Evolutionary conservation across 768 basidiomycete genomes (phyloP).

Genomic region (Strobilomyces dryophilus): DNA sequence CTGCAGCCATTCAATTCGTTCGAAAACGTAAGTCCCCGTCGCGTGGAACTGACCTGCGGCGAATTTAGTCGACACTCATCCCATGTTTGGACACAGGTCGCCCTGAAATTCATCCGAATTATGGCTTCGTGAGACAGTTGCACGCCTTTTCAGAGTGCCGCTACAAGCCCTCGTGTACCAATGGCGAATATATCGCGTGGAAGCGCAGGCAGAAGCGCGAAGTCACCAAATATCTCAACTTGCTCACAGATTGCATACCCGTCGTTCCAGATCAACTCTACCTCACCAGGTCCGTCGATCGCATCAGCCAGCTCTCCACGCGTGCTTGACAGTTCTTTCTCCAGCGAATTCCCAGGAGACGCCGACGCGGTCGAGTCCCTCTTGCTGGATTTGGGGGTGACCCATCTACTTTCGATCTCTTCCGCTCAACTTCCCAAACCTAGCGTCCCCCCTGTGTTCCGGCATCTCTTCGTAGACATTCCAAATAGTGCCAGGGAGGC

Average conservation of each 20-base stretch:
- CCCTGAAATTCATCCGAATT: conserved; percentile 38
- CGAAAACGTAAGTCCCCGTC: conserved; percentile 41
- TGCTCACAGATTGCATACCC: conserved; percentile 47
- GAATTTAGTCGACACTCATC: conserved; percentile 8
- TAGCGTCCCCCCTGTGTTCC: conserved; percentile 27
- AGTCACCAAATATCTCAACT: conserved; percentile 49
- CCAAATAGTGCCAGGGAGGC: conserved; percentile 35
- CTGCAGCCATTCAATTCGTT: conserved; percentile 46
- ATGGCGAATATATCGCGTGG: conserved; percentile 53
- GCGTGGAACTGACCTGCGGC: neutral
- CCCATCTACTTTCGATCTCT: conserved; percentile 51
- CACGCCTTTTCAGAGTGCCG: conserved; percentile 49
- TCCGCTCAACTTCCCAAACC: conserved; percentile 43
- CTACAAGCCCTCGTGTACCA: conserved; percentile 40
- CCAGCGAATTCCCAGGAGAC: conserved; percentile 56
- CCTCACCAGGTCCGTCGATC: conserved; percentile 42
- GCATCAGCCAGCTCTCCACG: neutral
- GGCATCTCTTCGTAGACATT: conserved; percentile 42
- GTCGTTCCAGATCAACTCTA: conserved; percentile 48
- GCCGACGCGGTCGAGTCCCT: conserved; percentile 45
- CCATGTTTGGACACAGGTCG: conserved; percentile 29
- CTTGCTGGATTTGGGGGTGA: conserved; percentile 47
- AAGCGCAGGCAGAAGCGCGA: conserved; percentile 51
- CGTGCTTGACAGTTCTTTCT: neutral
- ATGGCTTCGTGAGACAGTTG: conserved; percentile 56